A percentile compares a stretch with the other conserved stretches of the same genome.
Evolutionary conservation across 1,284 basidiomycete species (phyloP).

Genomic region (Ustilago lituana): DNA sequence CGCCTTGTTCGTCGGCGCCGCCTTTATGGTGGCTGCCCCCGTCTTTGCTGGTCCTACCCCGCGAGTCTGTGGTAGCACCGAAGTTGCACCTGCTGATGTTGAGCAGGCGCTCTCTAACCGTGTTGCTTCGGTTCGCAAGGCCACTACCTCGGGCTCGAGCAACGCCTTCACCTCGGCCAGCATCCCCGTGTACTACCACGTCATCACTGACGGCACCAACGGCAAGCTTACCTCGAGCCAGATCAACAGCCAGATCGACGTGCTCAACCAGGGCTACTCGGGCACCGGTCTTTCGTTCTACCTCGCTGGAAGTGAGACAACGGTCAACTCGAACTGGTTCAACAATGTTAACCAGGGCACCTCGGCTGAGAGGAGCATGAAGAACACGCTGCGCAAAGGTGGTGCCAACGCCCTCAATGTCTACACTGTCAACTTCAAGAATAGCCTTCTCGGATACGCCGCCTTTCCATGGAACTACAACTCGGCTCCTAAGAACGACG

Average conservation of each 20-base stretch:
- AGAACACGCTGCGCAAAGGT: constrained; percentile 71
- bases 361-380: constrained; percentile 72
- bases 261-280: constrained; percentile 71
- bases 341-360: constrained; percentile 69
- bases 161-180: constrained; percentile 16
- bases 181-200: constrained; percentile 50
- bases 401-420: constrained; percentile 71
- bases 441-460: constrained; percentile 68
- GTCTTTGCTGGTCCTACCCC: constrained; percentile 16
- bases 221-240: constrained; percentile 28
- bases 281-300: constrained; percentile 70
- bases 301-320: constrained; percentile 68
- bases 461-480: constrained; percentile 69
- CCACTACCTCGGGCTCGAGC: constrained; percentile 1
- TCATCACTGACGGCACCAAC: constrained; percentile 46
- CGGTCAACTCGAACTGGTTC: constrained; percentile 72
- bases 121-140: constrained; percentile 5
- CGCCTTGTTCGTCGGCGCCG: constrained; percentile 18
- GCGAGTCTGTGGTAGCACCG: constrained; percentile 21
- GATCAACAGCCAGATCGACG: constrained; percentile 70
- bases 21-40: constrained; percentile 17
- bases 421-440: constrained; percentile 69
- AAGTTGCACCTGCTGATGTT: constrained; percentile 14
- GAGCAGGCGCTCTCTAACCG: constrained; percentile 21
- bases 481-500: constrained; percentile 67